Base-by-base conservation (phyloP, 2,329 filamentous ascomycete genomes). In the Pseudocercospora macadamiae region DNA sequence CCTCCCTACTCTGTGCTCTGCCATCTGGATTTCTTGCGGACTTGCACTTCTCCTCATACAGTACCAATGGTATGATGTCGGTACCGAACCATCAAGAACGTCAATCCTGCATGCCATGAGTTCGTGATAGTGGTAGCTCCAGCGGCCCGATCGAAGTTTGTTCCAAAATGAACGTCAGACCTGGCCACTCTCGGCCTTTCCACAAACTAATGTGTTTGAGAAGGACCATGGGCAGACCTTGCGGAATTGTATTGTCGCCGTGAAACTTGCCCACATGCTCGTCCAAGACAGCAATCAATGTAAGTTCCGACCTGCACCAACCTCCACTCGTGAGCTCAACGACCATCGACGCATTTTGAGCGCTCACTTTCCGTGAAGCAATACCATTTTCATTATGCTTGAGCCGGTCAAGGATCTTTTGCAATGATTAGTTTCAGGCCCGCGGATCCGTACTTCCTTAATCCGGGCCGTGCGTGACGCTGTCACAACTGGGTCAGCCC, bases 221-320 rank as follows among this genome's bases (percentile, higher is more conserved):
- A 21, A 18, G 10, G 42, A 45, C 21, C 42, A 45, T 26, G 42
- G 42, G 25, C 21, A 23, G 14, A 23, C 18, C 3, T 12, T 23
- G 42, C 42, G 42, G 9, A 23, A n/a, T 21, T 23, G 21, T 25
- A 25, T 25, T 26, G 21, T 25, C 42, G n/a, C 21, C 42, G 18
- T 45, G 42, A 45, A 21, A 45, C 42, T n/a, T 45, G 42, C 42
- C 42, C 42, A 45, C 21, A 45, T 45, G 21, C 42, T 45, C 18
- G 18, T n/a, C n/a, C 21, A 25, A 18, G 10, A 25, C 12, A 25
- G 25, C 42, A 26, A n/a, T 14, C 18, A 45, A 45, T n/a, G 42
- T 4, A 25, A 12, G 36, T 18, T 19, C 36, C 36, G 21, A 19
- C 16, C 36, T 6, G 16, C 7, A 18, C 16, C 16, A 39, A 39